Conservation (phyloP, 108 stramenopile species). For the Conticribra guillardii region DNA sequence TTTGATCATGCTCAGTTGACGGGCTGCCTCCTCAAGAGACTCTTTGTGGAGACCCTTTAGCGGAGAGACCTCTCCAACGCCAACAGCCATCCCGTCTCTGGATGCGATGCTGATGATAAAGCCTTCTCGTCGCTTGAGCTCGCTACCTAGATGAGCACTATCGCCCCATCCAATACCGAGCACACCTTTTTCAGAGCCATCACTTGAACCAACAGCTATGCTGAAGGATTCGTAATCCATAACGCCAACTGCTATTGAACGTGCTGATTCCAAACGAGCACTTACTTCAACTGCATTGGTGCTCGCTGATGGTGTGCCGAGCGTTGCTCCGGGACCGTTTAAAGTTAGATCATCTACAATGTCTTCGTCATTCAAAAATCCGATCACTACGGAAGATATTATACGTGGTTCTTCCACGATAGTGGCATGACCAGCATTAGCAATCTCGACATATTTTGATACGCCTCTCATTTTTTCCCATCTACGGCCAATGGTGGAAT, state of each 20-base stretch:
- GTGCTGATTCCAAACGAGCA: neutral
- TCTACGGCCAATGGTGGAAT: slow-evolving; percentile 54
- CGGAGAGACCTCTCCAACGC: slow-evolving; percentile 86
- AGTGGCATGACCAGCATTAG: slow-evolving; percentile 73
- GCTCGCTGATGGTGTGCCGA: neutral
- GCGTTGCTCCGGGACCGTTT: neutral
- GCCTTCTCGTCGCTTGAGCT: slow-evolving; percentile 55
- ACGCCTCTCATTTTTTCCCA: slow-evolving; percentile 42
- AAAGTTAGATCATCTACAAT: slow-evolving; percentile 1
- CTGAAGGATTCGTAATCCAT: slow-evolving; percentile 69
- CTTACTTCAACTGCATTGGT: neutral
- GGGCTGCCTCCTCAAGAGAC: slow-evolving; percentile 58
- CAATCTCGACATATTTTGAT: slow-evolving; percentile 46
- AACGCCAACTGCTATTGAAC: slow-evolving; percentile 17
- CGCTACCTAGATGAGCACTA: slow-evolving; percentile 36
- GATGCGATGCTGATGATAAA: slow-evolving; percentile 68
- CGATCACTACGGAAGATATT: slow-evolving; percentile 51
- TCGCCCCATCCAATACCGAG: slow-evolving; percentile 81
- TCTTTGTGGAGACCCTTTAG: slow-evolving; percentile 76
- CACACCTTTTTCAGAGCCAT: slow-evolving; percentile 47
- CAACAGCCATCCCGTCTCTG: slow-evolving; percentile 60
- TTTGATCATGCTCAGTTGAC: slow-evolving; percentile 57
- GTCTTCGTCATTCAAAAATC: slow-evolving; percentile 35
- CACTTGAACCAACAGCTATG: slow-evolving; percentile 49
- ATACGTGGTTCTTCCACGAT: slow-evolving; percentile 61